These are phyloP conservation scores for Wallacemonas sp. DNA, from an alignment of 208 protist genomes.

Conservation along the genomic window DNA sequence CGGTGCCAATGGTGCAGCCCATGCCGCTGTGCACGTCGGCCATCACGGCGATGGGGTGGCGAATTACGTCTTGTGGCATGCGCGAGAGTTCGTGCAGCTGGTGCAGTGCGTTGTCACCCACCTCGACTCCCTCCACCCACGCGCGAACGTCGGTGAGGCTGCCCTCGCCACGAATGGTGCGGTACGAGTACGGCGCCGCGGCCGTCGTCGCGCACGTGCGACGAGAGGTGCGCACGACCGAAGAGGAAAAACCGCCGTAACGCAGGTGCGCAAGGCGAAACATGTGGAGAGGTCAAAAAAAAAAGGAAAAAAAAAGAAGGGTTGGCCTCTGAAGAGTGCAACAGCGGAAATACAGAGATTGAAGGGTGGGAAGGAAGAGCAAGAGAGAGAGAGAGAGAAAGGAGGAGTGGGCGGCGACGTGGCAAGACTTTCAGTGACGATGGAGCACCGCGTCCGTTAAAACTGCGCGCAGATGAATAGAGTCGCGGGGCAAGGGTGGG, in stretches of 20 bases:
- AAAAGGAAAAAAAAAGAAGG: neutral
- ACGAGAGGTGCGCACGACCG: neutral
- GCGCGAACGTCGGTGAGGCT: conserved; percentile 53
- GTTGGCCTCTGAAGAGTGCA: too few species aligned
- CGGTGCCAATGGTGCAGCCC: conserved; percentile 82
- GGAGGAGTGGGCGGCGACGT: too few species aligned
- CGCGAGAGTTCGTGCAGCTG: conserved; percentile 59
- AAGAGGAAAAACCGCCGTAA: neutral
- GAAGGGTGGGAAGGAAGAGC: too few species aligned
- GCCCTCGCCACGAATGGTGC: conserved; percentile 25
- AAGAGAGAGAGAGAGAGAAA: neutral
- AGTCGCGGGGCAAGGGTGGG: too few species aligned
- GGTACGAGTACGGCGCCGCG: conserved; percentile 6
- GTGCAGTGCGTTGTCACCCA: conserved; percentile 52
- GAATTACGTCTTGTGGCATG: conserved; percentile 55
- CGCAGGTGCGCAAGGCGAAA: neutral
- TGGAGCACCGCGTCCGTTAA: too few species aligned
- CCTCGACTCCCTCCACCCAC: conserved; percentile 66
- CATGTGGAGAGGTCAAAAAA: neutral
- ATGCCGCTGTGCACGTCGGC: conserved; percentile 88
- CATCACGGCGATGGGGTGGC: conserved; percentile 83
- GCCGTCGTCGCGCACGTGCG: neutral
- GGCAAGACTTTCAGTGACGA: too few species aligned
- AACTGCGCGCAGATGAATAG: too few species aligned
- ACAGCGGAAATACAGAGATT: too few species aligned